Conservation (phyloP, 805 yeast genomes). For the Kuraishia floccosa region DNA sequence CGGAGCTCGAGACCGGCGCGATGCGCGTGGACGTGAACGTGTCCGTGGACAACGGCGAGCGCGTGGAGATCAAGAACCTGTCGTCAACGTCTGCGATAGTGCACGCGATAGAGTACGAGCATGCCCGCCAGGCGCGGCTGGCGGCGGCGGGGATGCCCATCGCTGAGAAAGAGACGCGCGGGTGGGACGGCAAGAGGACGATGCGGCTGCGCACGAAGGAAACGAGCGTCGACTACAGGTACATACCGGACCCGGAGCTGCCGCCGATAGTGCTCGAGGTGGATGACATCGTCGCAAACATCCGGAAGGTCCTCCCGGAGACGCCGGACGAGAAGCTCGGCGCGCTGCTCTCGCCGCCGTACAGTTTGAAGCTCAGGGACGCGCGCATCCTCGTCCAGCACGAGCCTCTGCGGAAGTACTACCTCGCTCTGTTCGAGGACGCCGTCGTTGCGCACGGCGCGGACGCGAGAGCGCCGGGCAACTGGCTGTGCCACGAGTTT, state of each 20-base stretch:
- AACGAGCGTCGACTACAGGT: slow-evolving; percentile 75
- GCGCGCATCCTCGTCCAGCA: slow-evolving; percentile 58
- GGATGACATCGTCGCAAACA: slow-evolving; percentile 28
- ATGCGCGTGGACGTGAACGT: slow-evolving; percentile 92
- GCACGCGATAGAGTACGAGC: slow-evolving; percentile 68
- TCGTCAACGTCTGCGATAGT: slow-evolving; percentile 75
- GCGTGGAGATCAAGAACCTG: slow-evolving; percentile 86
- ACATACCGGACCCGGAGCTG: slow-evolving; percentile 90
- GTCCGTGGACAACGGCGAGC: slow-evolving; percentile 57
- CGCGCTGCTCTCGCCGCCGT: slow-evolving; percentile 35
- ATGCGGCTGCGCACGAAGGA: slow-evolving; percentile 66
- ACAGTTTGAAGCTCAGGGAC: slow-evolving; percentile 53
- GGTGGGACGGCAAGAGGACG: slow-evolving; percentile 81
- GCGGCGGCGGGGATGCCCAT: slow-evolving; percentile 22
- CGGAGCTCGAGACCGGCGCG: slow-evolving; percentile 90
- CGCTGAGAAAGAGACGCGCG: slow-evolving; percentile 56
- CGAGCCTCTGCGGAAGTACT: slow-evolving; percentile 39
- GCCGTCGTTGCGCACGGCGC: slow-evolving; percentile 11
- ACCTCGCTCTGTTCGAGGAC: slow-evolving; percentile 25
- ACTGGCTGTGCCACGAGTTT: slow-evolving; percentile 79
- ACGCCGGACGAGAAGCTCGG: slow-evolving; percentile 51
- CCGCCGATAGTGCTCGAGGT: slow-evolving; percentile 41
- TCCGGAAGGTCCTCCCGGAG: slow-evolving; percentile 30
- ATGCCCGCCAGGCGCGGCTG: slow-evolving; percentile 48
- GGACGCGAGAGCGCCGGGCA: slow-evolving; percentile 35